Evolutionary conservation across 495 filamentous ascomycete species (phyloP).

Genomic region (Parathielavia hyrcaniae): DNA sequence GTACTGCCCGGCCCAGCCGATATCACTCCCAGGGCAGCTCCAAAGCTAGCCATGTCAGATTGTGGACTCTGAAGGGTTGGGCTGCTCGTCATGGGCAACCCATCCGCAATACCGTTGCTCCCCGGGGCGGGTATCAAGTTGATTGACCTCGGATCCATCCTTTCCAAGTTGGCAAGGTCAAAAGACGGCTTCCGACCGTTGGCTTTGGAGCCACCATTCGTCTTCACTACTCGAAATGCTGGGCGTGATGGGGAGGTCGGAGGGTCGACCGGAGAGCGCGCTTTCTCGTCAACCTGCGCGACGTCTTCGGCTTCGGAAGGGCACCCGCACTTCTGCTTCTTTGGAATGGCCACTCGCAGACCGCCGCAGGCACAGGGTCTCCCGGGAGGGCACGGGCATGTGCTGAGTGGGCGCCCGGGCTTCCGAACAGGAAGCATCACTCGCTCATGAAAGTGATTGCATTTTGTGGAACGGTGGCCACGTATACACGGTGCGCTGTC

Average conservation of each 20-base stretch:
- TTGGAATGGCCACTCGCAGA: constrained; percentile 49
- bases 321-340: constrained; percentile 46
- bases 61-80: constrained; percentile 5
- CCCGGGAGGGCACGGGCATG: constrained; percentile 66
- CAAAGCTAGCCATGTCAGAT: constrained; percentile 3
- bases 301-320: constrained; percentile 14
- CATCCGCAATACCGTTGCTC: constrained; percentile 18
- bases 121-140: constrained; percentile 31
- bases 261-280: constrained; percentile 27
- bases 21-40: constrained; percentile 6
- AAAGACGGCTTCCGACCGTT: constrained; percentile 41
- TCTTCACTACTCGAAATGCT: constrained; percentile 42
- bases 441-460: constrained; percentile 64
- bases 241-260: constrained; percentile 33
- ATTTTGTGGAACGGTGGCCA: constrained; percentile 81
- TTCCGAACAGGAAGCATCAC: constrained; percentile 74
- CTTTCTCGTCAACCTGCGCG: constrained; percentile 2
- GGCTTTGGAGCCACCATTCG: constrained; percentile 23
- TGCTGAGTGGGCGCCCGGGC: constrained; percentile 69
- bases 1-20: constrained; percentile 5
- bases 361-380: constrained; percentile 45
- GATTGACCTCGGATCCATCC: constrained; percentile 42
- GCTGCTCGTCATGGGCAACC: constrained; percentile 12
- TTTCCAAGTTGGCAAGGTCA: constrained; percentile 37
- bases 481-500: constrained; percentile 75